Evolutionary conservation across 2,329 filamentous ascomycete species (phyloP), one percentile per base, ranked within the genome.

Genomic region (Anisogramma anomala): DNA sequence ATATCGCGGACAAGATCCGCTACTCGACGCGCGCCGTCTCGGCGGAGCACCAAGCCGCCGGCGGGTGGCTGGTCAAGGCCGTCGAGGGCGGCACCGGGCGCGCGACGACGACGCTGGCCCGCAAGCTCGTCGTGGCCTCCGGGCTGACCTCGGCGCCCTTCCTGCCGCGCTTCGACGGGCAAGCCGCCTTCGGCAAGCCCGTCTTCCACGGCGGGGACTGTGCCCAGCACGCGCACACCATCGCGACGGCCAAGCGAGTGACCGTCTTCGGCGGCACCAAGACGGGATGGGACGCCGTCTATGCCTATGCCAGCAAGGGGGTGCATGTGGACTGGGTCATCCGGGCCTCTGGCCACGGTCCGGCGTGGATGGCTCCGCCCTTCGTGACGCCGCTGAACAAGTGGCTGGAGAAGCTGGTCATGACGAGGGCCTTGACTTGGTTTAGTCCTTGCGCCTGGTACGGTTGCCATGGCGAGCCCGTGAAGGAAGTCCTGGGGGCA

Each of bases 361-460:
- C 76, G 0, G 62, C 66, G 0, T 79, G 61, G 62, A 63, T 79
- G 49, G 58, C 69, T 1, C 69, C 71, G 0, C 56, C 67, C 0
- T 72, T 72, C 41, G 74, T 82, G 13, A 80, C 77, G 0, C 76
- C 76, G 0, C 53, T 79, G 33, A 75, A 74, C 54, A 67, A 65
- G 33, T 70, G 69, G 58, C 58, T 82, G 0, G 78, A 83, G 52
- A 71, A 75, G 48, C 60, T 83, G 0, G 39, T 55, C 0, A 51
- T 48, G 18, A 52, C 71, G 0, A 70, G 79, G 0, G 68, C 77
- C 46, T 58, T 82, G 48, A 75, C 71, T 0, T 82, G 75, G 71
- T 71, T 84, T 53, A 74, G 67, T 15, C 79, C 80, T 0, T 82
- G 77, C 48, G 67, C 76, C 2, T 84, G 76, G 74, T 27, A 27